Evolutionary conservation across 768 basidiomycete genomes (phyloP).

Genomic region (Hemileccinum impolitum): DNA sequence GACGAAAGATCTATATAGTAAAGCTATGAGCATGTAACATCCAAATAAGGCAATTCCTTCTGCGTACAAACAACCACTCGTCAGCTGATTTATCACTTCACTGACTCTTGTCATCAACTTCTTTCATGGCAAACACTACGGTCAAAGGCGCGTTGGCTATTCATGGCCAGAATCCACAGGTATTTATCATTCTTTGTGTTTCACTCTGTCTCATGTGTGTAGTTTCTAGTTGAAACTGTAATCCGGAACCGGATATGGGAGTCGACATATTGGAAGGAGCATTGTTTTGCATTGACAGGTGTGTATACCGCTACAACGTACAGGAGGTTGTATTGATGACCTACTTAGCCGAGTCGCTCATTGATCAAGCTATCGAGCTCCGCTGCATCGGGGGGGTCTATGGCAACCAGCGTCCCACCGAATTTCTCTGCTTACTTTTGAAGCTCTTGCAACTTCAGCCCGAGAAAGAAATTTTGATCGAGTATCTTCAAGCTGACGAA

Average conservation of each 20-base stretch:
- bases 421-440: conserved; percentile 87
- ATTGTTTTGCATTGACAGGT: conserved; percentile 97
- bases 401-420: conserved; percentile 91
- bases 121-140: conserved; percentile 88
- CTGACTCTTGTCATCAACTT: not conserved
- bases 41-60: conserved; percentile 29
- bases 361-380: conserved; percentile 87
- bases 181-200: not conserved
- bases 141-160: conserved; percentile 82
- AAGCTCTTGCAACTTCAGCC: conserved; percentile 97
- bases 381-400: conserved; percentile 89
- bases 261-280: conserved; percentile 94
- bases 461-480: conserved; percentile 93
- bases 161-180: conserved; percentile 97
- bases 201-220: conserved; percentile 21
- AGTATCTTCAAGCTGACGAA: conserved; percentile 94
- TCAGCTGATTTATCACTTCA: not conserved
- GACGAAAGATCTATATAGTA: no score
- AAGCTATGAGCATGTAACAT: conserved; percentile 29
- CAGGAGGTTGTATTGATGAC: conserved; percentile 1
- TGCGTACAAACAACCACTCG: conserved; percentile 17
- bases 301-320: conserved; percentile 18
- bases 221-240: conserved; percentile 95
- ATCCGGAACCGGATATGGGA: conserved; percentile 97
- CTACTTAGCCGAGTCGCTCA: conserved; percentile 79